phyloP scores from a whole-genome alignment of 140 eudicot species.

The Artemisia princeps region DNA sequence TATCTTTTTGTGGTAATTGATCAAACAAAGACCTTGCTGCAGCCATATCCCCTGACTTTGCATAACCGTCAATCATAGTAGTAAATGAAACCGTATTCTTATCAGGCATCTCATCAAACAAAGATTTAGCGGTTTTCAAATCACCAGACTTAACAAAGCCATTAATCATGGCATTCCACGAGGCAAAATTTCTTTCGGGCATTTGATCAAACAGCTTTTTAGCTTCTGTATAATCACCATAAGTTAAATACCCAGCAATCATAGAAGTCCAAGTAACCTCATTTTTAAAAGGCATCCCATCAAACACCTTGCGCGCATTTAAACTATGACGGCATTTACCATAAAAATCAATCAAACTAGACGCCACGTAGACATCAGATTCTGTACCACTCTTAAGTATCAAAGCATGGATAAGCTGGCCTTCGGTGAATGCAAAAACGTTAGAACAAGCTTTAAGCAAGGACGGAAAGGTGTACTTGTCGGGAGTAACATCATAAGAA shows the following conservation, averaged over 20 bases:
- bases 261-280: conserved; percentile 73
- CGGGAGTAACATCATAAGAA: conserved; percentile 26
- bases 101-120: conserved; percentile 68
- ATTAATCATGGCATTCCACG: conserved; percentile 67
- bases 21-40: conserved; percentile 66
- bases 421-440: conserved; percentile 39
- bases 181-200: conserved; percentile 46
- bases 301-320: conserved; percentile 64
- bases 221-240: conserved; percentile 40
- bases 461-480: conserved; percentile 52
- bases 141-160: conserved; percentile 57
- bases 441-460: conserved; percentile 53
- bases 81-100: conserved; percentile 51
- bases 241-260: conserved; percentile 51
- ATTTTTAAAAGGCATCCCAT: conserved; percentile 60
- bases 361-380: conserved; percentile 58
- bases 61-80: conserved; percentile 69
- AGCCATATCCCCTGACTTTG: conserved; percentile 66
- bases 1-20: conserved; percentile 37
- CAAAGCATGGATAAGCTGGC: conserved; percentile 59
- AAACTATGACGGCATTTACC: conserved; percentile 59
- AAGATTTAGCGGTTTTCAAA: conserved; percentile 32
- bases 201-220: conserved; percentile 56
- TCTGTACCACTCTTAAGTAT: conserved; percentile 42
- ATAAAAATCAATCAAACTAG: conserved; percentile 75